phyloP scores from a whole-genome alignment of 305 asterid species.

The Fraxinus sp. region DNA sequence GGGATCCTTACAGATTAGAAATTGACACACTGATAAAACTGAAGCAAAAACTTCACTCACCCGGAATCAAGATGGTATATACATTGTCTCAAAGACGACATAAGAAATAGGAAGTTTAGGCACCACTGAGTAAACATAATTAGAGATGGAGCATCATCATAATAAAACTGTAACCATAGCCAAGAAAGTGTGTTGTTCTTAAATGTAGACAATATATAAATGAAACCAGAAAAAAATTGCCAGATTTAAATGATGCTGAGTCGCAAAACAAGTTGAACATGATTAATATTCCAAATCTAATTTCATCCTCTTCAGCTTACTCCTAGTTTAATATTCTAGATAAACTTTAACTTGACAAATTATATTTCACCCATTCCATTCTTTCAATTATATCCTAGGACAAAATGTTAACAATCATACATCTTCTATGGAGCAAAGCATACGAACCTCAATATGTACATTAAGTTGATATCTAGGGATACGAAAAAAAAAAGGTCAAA shows the following conservation, averaged over 20 bases:
- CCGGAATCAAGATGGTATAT: not conserved
- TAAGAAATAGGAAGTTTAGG: not conserved
- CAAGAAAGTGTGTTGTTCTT: not conserved
- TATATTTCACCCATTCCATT: not conserved
- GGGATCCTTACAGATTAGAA: not conserved
- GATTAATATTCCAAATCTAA: not conserved
- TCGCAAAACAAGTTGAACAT: not conserved
- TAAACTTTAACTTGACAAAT: not conserved
- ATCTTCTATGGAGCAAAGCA: not conserved
- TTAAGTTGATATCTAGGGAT: not conserved
- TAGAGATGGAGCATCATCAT: not conserved
- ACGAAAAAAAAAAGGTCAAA: not conserved
- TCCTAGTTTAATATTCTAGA: not conserved
- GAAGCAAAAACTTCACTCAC: not conserved
- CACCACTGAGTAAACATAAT: not conserved
- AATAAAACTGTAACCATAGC: not conserved
- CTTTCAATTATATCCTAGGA: not conserved
- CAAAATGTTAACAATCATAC: not conserved
- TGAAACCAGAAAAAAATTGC: not conserved
- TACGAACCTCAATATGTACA: not conserved
- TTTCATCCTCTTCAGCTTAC: not conserved
- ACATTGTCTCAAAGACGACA: not conserved
- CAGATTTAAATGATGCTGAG: not conserved
- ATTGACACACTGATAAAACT: not conserved
- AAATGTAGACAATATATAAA: not conserved